Percentiles rank a stretch among this genome's conserved stretches.
Evolutionary conservation across 768 basidiomycete genomes (phyloP).

Genomic region (Naganishia friedmannii): DNA sequence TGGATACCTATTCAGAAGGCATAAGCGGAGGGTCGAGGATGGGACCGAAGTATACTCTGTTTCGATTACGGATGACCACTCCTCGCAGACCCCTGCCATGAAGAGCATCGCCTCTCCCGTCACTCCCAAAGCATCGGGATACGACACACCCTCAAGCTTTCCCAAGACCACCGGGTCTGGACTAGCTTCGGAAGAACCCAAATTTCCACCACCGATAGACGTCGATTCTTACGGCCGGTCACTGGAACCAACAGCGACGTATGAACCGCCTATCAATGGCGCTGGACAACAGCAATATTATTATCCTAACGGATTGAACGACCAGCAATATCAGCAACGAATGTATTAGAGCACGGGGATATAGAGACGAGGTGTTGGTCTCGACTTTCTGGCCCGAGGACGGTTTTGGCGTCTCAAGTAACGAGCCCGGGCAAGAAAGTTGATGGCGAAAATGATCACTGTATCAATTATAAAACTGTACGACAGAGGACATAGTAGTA

Average conservation of each 20-base stretch:
- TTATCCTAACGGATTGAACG: constrained; percentile 15
- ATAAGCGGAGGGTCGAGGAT: constrained; percentile 49
- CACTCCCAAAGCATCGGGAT: constrained; percentile 11
- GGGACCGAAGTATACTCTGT: constrained; percentile 46
- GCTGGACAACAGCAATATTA: constrained; percentile 18
- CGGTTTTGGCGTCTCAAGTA: not conserved
- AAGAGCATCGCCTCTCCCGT: not conserved
- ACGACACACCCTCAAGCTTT: constrained; percentile 3
- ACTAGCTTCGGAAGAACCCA: not conserved
- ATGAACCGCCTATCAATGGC: constrained; percentile 7
- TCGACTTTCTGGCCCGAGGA: not conserved
- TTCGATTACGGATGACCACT: constrained; percentile 37
- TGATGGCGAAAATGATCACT: constrained; percentile 8
- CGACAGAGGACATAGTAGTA: not conserved
- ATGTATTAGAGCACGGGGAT: not conserved
- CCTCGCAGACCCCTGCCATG: constrained; percentile 37
- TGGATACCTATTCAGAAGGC: constrained; percentile 47
- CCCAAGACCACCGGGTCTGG: not conserved
- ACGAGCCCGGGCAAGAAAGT: not conserved
- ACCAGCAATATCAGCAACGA: constrained; percentile 19
- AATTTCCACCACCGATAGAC: not conserved
- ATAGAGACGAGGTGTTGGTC: not conserved
- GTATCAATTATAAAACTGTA: constrained; percentile 23
- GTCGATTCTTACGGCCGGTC: not conserved
- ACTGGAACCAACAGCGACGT: not conserved